phyloP scores from a whole-genome alignment of 768 basidiomycete genomes.

The Boletellus sp. region DNA sequence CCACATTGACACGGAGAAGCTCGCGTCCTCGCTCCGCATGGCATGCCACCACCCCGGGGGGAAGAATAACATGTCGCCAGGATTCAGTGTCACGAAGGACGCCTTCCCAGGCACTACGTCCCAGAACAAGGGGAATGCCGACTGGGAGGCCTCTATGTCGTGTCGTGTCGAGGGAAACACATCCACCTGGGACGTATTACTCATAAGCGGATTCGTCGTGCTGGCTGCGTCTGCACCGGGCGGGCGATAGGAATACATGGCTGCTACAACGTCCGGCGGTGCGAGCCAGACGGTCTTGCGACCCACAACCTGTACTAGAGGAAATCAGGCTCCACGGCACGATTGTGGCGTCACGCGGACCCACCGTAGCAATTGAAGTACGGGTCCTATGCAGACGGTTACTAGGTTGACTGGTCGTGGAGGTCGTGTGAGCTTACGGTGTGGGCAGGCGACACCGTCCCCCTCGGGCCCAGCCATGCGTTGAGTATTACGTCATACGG shows the following conservation, averaged over 20 bases:
- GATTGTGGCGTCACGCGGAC: slow-evolving; percentile 9
- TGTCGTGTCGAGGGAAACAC: slow-evolving; percentile 51
- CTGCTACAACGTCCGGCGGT: slow-evolving; percentile 52
- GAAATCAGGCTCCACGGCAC: slow-evolving; percentile 4
- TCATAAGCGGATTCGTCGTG: slow-evolving; percentile 46
- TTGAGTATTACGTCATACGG: slow-evolving; percentile 69
- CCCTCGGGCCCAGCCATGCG: slow-evolving; percentile 77
- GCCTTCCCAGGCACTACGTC: slow-evolving; percentile 55
- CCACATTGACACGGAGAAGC: slow-evolving; percentile 91
- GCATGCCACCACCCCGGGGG: slow-evolving; percentile 96
- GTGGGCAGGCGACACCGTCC: slow-evolving; percentile 86
- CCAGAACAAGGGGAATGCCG: slow-evolving; percentile 51
- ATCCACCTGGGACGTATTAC: slow-evolving; percentile 81
- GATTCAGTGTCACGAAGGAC: slow-evolving; percentile 57
- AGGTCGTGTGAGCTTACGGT: slow-evolving; percentile 44
- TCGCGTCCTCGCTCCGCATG: slow-evolving; percentile 76
- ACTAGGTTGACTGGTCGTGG: slow-evolving; percentile 22
- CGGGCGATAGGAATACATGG: slow-evolving; percentile 58
- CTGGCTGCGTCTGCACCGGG: slow-evolving; percentile 31
- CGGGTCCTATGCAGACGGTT: slow-evolving; percentile 62
- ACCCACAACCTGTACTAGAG: slow-evolving; percentile 81
- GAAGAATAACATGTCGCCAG: slow-evolving; percentile 86
- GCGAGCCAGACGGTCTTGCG: slow-evolving; percentile 91
- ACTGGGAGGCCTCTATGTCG: slow-evolving; percentile 17
- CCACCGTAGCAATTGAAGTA: slow-evolving; percentile 89